A percentile compares a stretch with the other conserved stretches of the same genome.
Conservation (phyloP, 2,329 filamentous ascomycete species). For the Fusarium sp. region DNA sequence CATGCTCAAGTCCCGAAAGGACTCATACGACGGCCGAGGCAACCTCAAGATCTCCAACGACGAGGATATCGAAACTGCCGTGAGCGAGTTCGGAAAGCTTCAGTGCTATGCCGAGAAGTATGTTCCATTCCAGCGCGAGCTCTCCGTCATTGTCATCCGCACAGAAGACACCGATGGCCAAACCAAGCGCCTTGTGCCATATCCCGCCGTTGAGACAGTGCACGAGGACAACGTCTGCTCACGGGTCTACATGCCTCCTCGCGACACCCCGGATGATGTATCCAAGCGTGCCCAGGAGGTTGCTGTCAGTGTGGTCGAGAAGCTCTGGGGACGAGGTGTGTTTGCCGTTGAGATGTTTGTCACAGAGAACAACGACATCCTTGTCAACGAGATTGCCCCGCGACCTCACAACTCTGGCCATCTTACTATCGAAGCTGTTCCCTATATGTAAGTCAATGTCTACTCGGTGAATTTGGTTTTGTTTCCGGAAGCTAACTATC, state of each 20-base stretch:
- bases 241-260: constrained; percentile 87
- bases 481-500: neutral
- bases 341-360: constrained; percentile 99
- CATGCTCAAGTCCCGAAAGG: constrained; percentile 92
- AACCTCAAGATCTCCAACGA: constrained; percentile 66
- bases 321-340: constrained; percentile 88
- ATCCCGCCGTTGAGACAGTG: constrained; percentile 92
- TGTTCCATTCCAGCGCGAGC: constrained; percentile 85
- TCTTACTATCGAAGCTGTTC: constrained; percentile 93
- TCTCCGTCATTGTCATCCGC: constrained; percentile 95
- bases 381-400: constrained; percentile 90
- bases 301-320: constrained; percentile 71
- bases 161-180: constrained; percentile 76
- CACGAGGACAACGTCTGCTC: constrained; percentile 98
- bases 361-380: constrained; percentile 75
- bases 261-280: constrained; percentile 81
- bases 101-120: constrained; percentile 91
- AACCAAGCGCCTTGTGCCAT: constrained; percentile 71
- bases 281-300: constrained; percentile 68
- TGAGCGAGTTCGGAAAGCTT: constrained; percentile 76
- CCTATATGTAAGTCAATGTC: constrained; percentile 63
- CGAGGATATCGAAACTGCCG: constrained; percentile 70
- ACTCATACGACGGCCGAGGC: constrained; percentile 91
- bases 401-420: constrained; percentile 92
- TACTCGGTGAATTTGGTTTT: rapidly evolving